Evolutionary conservation across 1,284 basidiomycete species (phyloP), one percentile per base, ranked within the genome.

Genomic region (Xerocomus nothofagi): DNA sequence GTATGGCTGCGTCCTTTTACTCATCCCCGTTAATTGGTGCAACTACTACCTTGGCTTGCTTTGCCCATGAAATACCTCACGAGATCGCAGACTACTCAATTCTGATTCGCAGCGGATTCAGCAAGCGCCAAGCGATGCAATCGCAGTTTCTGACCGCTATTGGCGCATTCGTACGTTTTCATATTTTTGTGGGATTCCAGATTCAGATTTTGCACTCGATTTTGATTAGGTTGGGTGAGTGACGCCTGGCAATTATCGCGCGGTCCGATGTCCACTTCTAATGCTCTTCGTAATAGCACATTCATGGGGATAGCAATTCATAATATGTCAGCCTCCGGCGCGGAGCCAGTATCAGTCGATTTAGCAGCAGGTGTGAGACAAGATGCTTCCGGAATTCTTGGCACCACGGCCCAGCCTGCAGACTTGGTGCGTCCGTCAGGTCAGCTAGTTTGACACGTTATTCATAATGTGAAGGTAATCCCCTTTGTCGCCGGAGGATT

Each of bases 1-100:
- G 87, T 37, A 93, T 94, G 89, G 88, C 90, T 11, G 91, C 91
- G 39, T 91, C 88, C 20, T 94, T 94, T 73, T 93, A 93, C 67
- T 90, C 89, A 18, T 89, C 87, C 32, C 91, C 91, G 2, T 75
- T 91, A 44, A 90, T 94, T 57, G 91, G 91, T 36, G 91, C 91
- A 32, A 93, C 91, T 44, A 93, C 91, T 2, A 93, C 91, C 11
- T 78, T 94, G 39, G 92, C 92, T 15, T 93, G 91, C 62, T 93
- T 94, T 65, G 91, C 90, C 6, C 91, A 94, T 67, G 91, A 94
- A 69, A 93, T 93, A 47, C 91, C 91, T 15, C 91, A 93, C 62
- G 91, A 93, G 75, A 93, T 94, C 52, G 92, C 91, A 17, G 91
- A 94, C 68, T 93, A 93, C 65, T 92, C 89, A 15, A 93, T 94